Percentiles rank a stretch among this genome's conserved stretches.
Evolutionary conservation across 257 asterid genomes (phyloP).

Genomic region (Paulownia fortunei): DNA sequence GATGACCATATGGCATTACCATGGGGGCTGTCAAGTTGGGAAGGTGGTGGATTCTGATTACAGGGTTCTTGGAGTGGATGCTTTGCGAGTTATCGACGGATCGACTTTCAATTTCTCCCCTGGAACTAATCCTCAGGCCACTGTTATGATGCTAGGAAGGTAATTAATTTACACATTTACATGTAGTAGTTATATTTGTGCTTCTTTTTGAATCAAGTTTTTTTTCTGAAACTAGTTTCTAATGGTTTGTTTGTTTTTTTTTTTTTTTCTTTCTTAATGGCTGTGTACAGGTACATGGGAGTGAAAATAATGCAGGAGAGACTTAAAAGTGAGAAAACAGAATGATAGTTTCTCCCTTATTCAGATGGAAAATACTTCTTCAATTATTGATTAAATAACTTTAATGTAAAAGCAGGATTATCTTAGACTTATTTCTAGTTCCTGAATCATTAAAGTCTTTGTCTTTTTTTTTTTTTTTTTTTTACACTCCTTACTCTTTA

Average conservation of each 20-base stretch:
- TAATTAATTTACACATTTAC: background rate
- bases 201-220: background rate
- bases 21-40: constrained; percentile 82
- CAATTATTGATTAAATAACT: too few relatives aligned
- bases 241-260: too few relatives aligned
- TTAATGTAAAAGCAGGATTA: too few relatives aligned
- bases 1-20: constrained; percentile 91
- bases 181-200: background rate
- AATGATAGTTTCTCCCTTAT: background rate
- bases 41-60: constrained; percentile 64
- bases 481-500: too few relatives aligned
- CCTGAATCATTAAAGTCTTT: too few relatives aligned
- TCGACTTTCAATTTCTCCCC: constrained; percentile 74
- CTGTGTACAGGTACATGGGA: constrained; percentile 69
- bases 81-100: constrained; percentile 74
- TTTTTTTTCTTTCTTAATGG: background rate
- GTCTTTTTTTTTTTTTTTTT: too few relatives aligned
- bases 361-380: background rate
- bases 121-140: constrained; percentile 86
- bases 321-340: constrained; percentile 37
- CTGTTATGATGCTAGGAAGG: constrained; percentile 90
- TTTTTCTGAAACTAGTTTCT: too few relatives aligned
- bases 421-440: too few relatives aligned
- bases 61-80: constrained; percentile 58
- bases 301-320: constrained; percentile 54